These are phyloP conservation scores for Pontederia crassipes DNA, from an alignment of 176 grass and related monocot species.

Conservation along the genomic window DNA sequence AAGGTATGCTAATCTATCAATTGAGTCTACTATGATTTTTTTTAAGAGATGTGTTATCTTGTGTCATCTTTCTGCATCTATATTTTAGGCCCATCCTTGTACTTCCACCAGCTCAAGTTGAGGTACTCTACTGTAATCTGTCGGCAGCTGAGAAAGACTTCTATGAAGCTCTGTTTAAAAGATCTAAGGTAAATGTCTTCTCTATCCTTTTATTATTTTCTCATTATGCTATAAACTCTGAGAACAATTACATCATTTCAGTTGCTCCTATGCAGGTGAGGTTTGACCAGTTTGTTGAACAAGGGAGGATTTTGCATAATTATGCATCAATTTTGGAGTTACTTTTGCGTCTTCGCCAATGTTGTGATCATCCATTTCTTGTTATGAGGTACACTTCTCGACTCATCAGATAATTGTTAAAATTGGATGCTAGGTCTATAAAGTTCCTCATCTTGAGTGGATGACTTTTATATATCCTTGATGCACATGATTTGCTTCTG, in stretches of 20 bases:
- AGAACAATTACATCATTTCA: conserved; percentile 9
- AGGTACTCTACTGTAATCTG: conserved; percentile 86
- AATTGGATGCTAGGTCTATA: conserved; percentile 3
- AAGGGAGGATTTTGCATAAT: conserved; percentile 96
- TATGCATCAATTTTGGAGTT: conserved; percentile 98
- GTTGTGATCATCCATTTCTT: conserved; percentile 98
- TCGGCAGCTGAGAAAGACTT: conserved; percentile 94
- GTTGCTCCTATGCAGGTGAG: conserved; percentile 55
- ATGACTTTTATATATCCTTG: neutral
- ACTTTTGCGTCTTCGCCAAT: conserved; percentile 91
- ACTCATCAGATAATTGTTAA: conserved; percentile 4
- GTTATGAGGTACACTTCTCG: conserved; percentile 71
- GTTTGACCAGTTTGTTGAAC: conserved; percentile 94
- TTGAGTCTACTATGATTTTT: conserved; percentile 4
- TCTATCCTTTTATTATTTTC: conserved; percentile 2
- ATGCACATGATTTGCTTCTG: neutral
- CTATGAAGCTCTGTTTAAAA: conserved; percentile 78
- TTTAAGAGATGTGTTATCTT: conserved; percentile 14
- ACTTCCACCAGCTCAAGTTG: conserved; percentile 74
- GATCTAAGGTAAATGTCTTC: conserved; percentile 53
- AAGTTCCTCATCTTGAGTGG: neutral
- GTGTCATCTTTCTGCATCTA: conserved; percentile 9
- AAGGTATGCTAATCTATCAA: conserved; percentile 29
- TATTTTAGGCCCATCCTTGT: conserved; percentile 69
- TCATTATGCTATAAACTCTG: conserved; percentile 9